Conservation (phyloP, 345 rosid genomes). For the Lenwebbia sp. region DNA sequence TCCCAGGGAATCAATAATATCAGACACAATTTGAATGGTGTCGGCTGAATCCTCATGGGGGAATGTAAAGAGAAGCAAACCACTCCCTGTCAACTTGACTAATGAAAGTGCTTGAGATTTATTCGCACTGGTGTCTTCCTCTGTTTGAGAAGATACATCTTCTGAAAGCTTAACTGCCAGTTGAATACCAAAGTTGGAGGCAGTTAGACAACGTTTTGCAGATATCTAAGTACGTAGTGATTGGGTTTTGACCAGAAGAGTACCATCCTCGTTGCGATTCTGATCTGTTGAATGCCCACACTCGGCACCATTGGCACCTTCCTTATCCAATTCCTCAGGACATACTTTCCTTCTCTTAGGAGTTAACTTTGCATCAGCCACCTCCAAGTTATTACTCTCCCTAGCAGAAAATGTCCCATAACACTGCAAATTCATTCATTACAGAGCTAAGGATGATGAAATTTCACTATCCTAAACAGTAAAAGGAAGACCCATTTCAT, state of each 20-base stretch:
- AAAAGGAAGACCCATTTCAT: too few relatives aligned
- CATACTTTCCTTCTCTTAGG: conserved; percentile 46
- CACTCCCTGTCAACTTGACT: conserved; percentile 76
- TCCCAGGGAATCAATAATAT: conserved; percentile 30
- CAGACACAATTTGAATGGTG: conserved; percentile 34
- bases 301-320: background rate
- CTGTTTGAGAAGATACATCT: background rate
- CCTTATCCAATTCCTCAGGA: conserved; percentile 12
- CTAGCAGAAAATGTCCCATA: background rate
- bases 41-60: conserved; percentile 24
- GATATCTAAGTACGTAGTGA: background rate
- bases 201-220: background rate
- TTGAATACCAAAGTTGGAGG: background rate
- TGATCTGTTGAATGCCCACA: background rate
- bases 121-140: conserved; percentile 13
- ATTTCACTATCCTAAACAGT: too few relatives aligned
- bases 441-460: too few relatives aligned
- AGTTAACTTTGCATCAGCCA: background rate
- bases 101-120: conserved; percentile 46
- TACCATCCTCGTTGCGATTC: background rate
- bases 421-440: background rate
- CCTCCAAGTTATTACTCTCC: background rate
- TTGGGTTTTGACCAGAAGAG: background rate
- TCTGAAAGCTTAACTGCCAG: conserved; percentile 14
- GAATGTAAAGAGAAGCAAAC: conserved; percentile 65